Percentiles rank a stretch among this genome's conserved stretches.
phyloP scores from a whole-genome alignment of 2,329 filamentous ascomycete genomes.

The Pestalotiopsis sp. region DNA sequence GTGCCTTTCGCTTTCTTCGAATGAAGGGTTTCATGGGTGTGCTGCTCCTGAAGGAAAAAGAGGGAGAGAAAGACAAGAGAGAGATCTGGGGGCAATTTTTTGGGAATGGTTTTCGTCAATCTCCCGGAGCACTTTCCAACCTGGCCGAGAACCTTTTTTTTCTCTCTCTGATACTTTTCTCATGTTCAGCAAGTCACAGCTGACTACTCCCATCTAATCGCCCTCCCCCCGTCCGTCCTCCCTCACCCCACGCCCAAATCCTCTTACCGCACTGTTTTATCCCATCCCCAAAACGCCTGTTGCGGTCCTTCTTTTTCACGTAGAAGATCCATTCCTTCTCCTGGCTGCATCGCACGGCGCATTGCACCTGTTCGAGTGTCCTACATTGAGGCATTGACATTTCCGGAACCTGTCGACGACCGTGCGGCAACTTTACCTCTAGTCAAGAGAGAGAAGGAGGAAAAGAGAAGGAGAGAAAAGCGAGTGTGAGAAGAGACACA shows the following conservation, averaged over 20 bases:
- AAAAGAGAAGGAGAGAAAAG: too few relatives aligned
- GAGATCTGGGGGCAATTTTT: not conserved
- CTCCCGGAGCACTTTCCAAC: constrained; percentile 1
- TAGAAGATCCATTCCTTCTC: not conserved
- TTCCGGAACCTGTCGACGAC: not conserved
- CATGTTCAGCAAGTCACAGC: not conserved
- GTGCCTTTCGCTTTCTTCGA: constrained; percentile 17
- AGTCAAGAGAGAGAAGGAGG: too few relatives aligned
- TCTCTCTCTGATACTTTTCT: not conserved
- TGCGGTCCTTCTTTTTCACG: not conserved
- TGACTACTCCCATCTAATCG: not conserved
- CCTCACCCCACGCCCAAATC: not conserved
- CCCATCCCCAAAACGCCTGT: not conserved
- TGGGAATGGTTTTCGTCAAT: constrained; percentile 4
- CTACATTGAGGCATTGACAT: not conserved
- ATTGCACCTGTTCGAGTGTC: not conserved
- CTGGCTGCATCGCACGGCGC: not conserved
- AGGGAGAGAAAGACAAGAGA: not conserved
- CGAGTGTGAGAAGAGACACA: not conserved
- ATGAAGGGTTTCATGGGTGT: constrained; percentile 11
- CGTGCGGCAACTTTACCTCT: not conserved
- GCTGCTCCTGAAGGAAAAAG: constrained; percentile 9
- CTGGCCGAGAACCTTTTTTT: not conserved
- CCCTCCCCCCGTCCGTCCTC: not conserved
- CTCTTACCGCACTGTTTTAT: not conserved